Percentiles rank a stretch among this genome's conserved stretches.
Conservation (phyloP, 768 basidiomycete genomes). For the Guyanaporus albipodus region DNA sequence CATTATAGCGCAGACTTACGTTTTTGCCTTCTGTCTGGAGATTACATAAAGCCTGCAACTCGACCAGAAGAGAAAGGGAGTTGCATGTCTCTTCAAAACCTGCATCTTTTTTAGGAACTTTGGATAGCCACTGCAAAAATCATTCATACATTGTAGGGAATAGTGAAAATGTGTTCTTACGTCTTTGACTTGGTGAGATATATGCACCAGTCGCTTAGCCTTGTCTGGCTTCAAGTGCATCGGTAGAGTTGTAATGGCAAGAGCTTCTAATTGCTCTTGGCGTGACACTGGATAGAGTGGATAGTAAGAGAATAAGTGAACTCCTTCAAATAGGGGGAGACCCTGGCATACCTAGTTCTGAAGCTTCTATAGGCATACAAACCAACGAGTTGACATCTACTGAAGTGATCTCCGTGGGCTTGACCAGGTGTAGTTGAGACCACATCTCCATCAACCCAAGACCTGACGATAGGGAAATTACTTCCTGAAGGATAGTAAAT, state of each 20-base stretch:
- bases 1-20: constrained; percentile 13
- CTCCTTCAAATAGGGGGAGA: neutral
- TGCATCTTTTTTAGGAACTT: neutral
- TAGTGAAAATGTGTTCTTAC: constrained; percentile 10
- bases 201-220: constrained; percentile 4
- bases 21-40: constrained; percentile 7
- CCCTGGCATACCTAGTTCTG: constrained; percentile 11
- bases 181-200: constrained; percentile 22
- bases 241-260: constrained; percentile 24
- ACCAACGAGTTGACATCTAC: constrained; percentile 19
- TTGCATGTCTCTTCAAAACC: constrained; percentile 6
- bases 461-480: constrained; percentile 63
- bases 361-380: neutral
- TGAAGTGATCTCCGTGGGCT: constrained; percentile 13
- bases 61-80: constrained; percentile 24
- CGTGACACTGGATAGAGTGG: constrained; percentile 15
- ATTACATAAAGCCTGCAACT: constrained; percentile 21
- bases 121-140: constrained; percentile 16
- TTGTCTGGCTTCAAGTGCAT: constrained; percentile 5
- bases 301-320: no score
- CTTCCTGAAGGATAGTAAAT: constrained; percentile 40
- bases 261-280: constrained; percentile 22
- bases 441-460: constrained; percentile 71
- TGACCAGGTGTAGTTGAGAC: constrained; percentile 40
- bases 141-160: constrained; percentile 1